Evolutionary conservation across 352 stramenopile species (phyloP).

Genomic region (Globisporangium heterothallicum): DNA sequence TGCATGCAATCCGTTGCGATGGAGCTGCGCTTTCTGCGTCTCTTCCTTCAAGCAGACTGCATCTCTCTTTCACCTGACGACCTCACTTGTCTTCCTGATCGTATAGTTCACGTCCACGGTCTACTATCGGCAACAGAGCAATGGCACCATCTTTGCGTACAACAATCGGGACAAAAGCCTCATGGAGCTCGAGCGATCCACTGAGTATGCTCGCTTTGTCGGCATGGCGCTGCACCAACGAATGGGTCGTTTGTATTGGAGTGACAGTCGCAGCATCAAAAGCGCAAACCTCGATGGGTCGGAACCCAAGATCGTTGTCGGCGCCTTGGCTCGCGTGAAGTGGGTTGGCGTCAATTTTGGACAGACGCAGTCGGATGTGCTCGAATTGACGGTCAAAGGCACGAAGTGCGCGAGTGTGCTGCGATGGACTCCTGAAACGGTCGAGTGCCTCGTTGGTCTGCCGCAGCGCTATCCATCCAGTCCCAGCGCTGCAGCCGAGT

Average conservation of each 20-base stretch:
- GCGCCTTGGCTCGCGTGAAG: slow-evolving; percentile 32
- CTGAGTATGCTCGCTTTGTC: slow-evolving; percentile 38
- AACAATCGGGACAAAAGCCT: slow-evolving; percentile 29
- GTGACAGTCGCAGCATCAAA: slow-evolving; percentile 42
- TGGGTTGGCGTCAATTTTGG: slow-evolving; percentile 64
- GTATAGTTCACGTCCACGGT: slow-evolving; percentile 40
- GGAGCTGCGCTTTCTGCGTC: not conserved
- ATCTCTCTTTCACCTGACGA: not conserved
- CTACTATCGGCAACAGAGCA: slow-evolving; percentile 50
- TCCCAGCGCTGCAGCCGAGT: not conserved
- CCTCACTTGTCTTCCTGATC: not conserved
- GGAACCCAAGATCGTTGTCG: slow-evolving; percentile 24
- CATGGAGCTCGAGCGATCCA: slow-evolving; percentile 29
- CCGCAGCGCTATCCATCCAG: slow-evolving; percentile 17
- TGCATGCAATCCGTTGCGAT: not conserved
- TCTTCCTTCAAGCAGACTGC: not conserved
- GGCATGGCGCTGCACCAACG: slow-evolving; percentile 36
- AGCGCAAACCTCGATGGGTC: slow-evolving; percentile 12
- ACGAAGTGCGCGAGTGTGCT: slow-evolving; percentile 37
- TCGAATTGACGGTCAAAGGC: slow-evolving; percentile 35
- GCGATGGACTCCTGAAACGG: slow-evolving; percentile 26
- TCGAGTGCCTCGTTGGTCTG: slow-evolving; percentile 58
- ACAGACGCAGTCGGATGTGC: slow-evolving; percentile 14
- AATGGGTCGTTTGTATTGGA: slow-evolving; percentile 44
- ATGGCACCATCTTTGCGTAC: slow-evolving; percentile 52